These are phyloP conservation scores for Ambrosiella xylebori DNA, from an alignment of 2,329 filamentous ascomycete species.

Conservation along the genomic window DNA sequence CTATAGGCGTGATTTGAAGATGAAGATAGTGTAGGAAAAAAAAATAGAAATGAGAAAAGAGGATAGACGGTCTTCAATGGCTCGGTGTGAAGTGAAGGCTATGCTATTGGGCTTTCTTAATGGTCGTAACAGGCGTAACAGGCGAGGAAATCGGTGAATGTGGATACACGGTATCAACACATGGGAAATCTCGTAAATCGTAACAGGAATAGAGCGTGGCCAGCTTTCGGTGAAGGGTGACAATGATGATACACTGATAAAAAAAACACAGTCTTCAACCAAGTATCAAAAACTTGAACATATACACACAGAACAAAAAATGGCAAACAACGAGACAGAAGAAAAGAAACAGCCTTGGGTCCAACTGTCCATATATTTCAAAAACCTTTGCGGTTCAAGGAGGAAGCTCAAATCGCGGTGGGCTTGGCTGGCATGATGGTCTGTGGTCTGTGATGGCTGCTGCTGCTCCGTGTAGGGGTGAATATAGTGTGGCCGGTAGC, in stretches of 20 bases:
- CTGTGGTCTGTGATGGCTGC: neutral
- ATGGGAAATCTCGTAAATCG: too few species aligned
- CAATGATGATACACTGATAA: too few species aligned
- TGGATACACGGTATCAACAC: neutral
- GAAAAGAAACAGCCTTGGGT: neutral
- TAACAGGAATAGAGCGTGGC: neutral
- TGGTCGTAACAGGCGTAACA: conserved; percentile 1
- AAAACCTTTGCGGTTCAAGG: too few species aligned
- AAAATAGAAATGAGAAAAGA: neutral
- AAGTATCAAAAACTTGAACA: neutral
- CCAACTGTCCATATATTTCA: neutral
- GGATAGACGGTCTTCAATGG: neutral
- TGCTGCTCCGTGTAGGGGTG: neutral
- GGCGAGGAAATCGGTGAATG: neutral
- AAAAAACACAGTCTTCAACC: neutral
- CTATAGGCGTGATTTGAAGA: neutral
- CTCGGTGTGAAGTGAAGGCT: neutral
- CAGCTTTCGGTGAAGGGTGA: neutral
- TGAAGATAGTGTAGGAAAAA: neutral
- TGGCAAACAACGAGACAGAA: neutral
- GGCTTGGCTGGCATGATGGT: neutral
- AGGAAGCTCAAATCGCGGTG: neutral
- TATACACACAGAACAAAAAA: neutral
- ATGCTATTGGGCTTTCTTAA: neutral
- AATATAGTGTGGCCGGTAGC: conserved; percentile 1